phyloP scores from a whole-genome alignment of 306 rosid genomes.

The Cicer yamashitae region DNA sequence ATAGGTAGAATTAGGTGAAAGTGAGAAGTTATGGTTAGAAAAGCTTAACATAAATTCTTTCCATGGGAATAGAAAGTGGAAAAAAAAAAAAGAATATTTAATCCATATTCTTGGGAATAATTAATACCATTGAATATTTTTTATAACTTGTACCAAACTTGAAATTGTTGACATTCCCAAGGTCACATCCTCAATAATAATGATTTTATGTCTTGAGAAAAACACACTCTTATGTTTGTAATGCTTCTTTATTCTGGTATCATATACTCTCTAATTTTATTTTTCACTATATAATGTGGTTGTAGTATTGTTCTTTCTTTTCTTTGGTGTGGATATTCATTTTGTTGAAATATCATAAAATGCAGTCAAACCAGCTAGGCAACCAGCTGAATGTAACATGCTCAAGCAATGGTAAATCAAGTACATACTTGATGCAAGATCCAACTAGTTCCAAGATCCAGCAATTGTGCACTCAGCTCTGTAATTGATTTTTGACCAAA shows the following conservation, averaged over 20 bases:
- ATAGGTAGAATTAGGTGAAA: background rate
- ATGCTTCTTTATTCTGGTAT: background rate
- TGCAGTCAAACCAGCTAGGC: conserved; percentile 79
- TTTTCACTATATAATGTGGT: background rate
- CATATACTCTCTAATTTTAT: background rate
- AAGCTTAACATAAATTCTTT: background rate
- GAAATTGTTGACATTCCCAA: too few species aligned
- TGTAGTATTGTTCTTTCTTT: background rate
- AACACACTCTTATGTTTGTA: background rate
- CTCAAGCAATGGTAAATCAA: conserved; percentile 74
- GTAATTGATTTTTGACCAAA: conserved; percentile 58
- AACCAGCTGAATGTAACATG: conserved; percentile 79
- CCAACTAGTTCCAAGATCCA: conserved; percentile 74
- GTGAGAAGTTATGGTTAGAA: background rate
- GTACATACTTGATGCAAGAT: conserved; percentile 49
- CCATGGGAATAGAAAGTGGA: background rate
- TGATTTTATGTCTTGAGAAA: too few species aligned
- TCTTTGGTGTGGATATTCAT: conserved; percentile 16
- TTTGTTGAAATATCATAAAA: conserved; percentile 39
- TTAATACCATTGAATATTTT: background rate
- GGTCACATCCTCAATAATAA: too few species aligned
- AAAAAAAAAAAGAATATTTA: too few species aligned
- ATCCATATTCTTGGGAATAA: background rate
- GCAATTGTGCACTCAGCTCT: conserved; percentile 72
- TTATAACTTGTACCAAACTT: too few species aligned